Conservation (phyloP, 352 stramenopile genomes). For the Globisporangium nunn region DNA sequence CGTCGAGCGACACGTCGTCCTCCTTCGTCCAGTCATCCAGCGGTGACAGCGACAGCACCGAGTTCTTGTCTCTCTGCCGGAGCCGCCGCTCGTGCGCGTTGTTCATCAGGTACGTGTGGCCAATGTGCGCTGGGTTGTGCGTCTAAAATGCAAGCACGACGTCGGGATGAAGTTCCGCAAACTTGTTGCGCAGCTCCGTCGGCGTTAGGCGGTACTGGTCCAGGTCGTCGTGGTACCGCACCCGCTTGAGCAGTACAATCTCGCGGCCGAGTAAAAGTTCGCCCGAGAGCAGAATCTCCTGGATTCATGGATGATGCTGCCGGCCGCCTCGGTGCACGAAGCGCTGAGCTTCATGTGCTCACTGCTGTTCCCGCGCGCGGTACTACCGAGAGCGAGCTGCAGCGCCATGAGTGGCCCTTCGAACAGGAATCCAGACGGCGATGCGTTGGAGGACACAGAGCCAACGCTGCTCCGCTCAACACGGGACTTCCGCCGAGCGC, state of each 20-base stretch:
- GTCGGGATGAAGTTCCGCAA: slow-evolving; percentile 93
- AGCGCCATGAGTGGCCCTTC: too few relatives aligned
- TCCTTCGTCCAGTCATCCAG: slow-evolving; percentile 97
- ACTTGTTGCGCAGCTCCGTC: slow-evolving; percentile 90
- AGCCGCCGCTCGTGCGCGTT: slow-evolving; percentile 93
- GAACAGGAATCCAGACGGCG: too few relatives aligned
- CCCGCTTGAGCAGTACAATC: slow-evolving; percentile 92
- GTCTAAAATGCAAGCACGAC: slow-evolving; percentile 97
- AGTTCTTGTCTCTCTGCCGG: slow-evolving; percentile 92
- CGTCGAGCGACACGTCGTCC: slow-evolving; percentile 97
- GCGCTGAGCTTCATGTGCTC: too few relatives aligned
- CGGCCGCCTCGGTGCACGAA: too few relatives aligned
- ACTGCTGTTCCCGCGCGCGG: too few relatives aligned
- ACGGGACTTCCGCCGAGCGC: too few relatives aligned
- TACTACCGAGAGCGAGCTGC: too few relatives aligned
- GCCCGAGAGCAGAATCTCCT: slow-evolving; percentile 92
- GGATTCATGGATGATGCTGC: slow-evolving; percentile 92
- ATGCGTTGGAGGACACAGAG: too few relatives aligned
- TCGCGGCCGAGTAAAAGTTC: slow-evolving; percentile 95
- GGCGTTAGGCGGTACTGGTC: slow-evolving; percentile 95
- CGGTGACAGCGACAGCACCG: slow-evolving; percentile 95
- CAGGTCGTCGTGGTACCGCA: slow-evolving; percentile 96
- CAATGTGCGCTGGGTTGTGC: slow-evolving; percentile 95
- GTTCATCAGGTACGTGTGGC: slow-evolving; percentile 98
- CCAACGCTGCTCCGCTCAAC: too few relatives aligned